Conservation (phyloP, 495 filamentous ascomycete species). For the Acidiella bohemica region DNA sequence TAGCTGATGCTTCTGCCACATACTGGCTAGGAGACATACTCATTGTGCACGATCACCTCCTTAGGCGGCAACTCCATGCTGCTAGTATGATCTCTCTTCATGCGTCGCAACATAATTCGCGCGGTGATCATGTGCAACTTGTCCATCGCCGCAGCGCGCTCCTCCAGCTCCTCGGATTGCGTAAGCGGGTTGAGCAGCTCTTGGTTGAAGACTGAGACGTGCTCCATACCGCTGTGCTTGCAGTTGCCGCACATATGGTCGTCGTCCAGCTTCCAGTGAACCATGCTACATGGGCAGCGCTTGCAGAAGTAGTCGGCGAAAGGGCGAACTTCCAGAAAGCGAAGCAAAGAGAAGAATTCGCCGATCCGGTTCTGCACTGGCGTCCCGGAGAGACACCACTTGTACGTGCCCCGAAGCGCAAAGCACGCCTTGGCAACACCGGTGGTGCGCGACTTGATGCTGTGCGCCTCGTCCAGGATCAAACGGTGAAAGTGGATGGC, state of each 20-base stretch:
- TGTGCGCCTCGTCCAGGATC: conserved; percentile 92
- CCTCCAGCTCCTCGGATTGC: conserved; percentile 34
- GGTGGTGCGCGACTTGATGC: conserved; percentile 80
- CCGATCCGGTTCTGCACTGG: conserved; percentile 94
- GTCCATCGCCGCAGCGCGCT: conserved; percentile 51
- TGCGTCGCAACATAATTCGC: conserved; percentile 82
- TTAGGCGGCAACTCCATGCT: conserved; percentile 93
- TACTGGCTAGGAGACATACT: conserved; percentile 44
- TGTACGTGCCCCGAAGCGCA: conserved; percentile 69
- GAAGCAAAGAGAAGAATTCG: conserved; percentile 88
- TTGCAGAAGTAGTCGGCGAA: conserved; percentile 92
- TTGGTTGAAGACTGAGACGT: conserved; percentile 92
- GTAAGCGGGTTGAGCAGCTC: conserved; percentile 72
- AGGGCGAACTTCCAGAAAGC: conserved; percentile 74
- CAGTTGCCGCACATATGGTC: conserved; percentile 56
- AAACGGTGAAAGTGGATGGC: conserved; percentile 76
- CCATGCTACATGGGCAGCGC: conserved; percentile 57
- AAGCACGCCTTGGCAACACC: conserved; percentile 90
- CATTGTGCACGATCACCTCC: conserved; percentile 77
- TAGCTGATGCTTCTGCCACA: too few relatives aligned
- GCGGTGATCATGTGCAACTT: conserved; percentile 79
- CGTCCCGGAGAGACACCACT: conserved; percentile 91
- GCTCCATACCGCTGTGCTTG: conserved; percentile 54
- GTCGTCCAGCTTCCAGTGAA: conserved; percentile 70
- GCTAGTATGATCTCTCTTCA: conserved; percentile 81